Evolutionary conservation across 2,329 filamentous ascomycete genomes (phyloP), one percentile per base, ranked within the genome.

Genomic region (Pseudogymnoascus sp.): DNA sequence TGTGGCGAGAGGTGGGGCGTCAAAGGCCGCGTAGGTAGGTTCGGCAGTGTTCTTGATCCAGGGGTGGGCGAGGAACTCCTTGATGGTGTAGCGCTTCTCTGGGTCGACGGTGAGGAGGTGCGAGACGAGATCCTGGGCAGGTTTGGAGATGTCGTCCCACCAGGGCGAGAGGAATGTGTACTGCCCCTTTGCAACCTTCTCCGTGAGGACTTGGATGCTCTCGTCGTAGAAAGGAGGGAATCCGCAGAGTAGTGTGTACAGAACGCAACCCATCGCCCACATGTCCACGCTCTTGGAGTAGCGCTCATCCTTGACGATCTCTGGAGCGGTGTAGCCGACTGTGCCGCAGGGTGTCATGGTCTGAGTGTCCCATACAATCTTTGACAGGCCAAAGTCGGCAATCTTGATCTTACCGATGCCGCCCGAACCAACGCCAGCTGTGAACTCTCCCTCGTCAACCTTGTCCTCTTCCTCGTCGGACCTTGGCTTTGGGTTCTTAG

Each of bases 271-370:
- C 33, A 99, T 78, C 3, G 95, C 95, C 95, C 95, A 99, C 95
- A 99, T 99, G 72, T 99, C 95, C 52, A 99, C 95, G 60, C 91
- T 96, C 81, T 97, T 99, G 38, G 93, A 97, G 76, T 99, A 99
- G 21, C 93, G 87, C 77, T 99, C 95, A 76, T 99, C 95, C 78
- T 97, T 97, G 74, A 99, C 95, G 66, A 99, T 99, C 74, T 99
- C 95, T 6, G 95, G 95, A 3, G 95, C 95, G 3, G 95, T 97
- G 77, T 99, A 99, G 45, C 95, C 95, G 63, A 97, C 95, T 0
- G 95, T 99, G 63, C 95, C 95, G 75, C 95, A 99, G n/a, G 95
- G 95, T 2, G 95, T 99, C 91, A 97, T 97, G 8, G 95, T 99
- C 73, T 96, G 90, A 69, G 87, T 95, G 71, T 97, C 95, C 95